Evolutionary conservation across 192 early-diverging fungal genomes (phyloP), one percentile per base, ranked within the genome.

Genomic region (Haplosporangium gracile): DNA sequence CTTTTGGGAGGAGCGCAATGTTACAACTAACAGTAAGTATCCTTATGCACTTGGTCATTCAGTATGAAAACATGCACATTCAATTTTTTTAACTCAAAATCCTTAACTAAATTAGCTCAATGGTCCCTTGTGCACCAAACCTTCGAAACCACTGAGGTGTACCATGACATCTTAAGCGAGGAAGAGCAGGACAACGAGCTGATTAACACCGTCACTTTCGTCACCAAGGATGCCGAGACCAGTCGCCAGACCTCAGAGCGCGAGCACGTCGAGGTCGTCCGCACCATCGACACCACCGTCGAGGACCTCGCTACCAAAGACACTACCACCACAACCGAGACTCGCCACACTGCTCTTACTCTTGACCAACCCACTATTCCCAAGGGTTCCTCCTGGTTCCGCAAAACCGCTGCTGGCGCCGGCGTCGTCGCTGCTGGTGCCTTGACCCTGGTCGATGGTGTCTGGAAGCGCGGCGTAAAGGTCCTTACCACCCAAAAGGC

Each of bases 391-490:
- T 76, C 74, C 3, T 82, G 81, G 81, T 76, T 76, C 69, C 74
- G 75, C 34, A 43, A 45, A 3, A 47, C 53, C 26, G 55, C 72
- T 29, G 16, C 45, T 39, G 60, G 72, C 20, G 63, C 79, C 11
- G 79, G 72, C 32, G 63, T 49, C 49, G 43, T 47, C 38, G 79
- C 72, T 24, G 45, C 43, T 22, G 79, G 81, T 22, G 81, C 65
- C 1, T 42, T 80, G 18, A 74, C 57, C 15, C 71, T 74, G 57
- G 71, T 80, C 29, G 72, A 80, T 51, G 78, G 78, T 16, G 71
- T 80, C 71, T 80, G 78, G 78, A 80, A 80, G 78, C 78, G 72
- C 42, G 65, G 26, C 11, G 47, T 72, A 10, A 38, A 80, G 70
- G 78, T 80, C 29, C 38, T 74, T 7, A 80, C 51, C 53, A 80